Percentiles rank a stretch among this genome's conserved stretches.
These are phyloP conservation scores for Psilocybe tampanensis DNA, from an alignment of 768 basidiomycete genomes.

Conservation along the genomic window DNA sequence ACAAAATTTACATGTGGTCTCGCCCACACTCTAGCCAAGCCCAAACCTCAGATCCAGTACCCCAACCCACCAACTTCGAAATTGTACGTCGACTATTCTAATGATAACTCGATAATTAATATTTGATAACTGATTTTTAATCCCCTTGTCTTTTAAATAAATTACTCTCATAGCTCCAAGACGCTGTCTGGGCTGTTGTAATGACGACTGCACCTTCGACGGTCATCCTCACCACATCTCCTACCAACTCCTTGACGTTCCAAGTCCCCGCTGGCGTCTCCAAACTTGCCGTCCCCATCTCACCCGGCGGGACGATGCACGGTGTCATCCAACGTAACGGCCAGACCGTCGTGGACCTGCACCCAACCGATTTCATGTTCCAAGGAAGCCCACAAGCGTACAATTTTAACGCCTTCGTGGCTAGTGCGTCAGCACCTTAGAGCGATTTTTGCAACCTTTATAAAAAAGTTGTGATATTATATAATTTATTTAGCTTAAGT, in stretches of 20 bases:
- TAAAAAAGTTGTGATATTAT: background rate
- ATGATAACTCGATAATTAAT: too few species aligned
- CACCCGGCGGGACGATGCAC: constrained; percentile 51
- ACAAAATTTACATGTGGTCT: constrained; percentile 72
- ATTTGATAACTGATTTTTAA: too few species aligned
- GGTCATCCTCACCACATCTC: constrained; percentile 56
- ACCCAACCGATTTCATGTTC: constrained; percentile 55
- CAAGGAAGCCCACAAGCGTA: constrained; percentile 54
- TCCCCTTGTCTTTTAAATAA: too few species aligned
- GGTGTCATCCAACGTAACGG: constrained; percentile 52
- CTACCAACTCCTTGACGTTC: constrained; percentile 45
- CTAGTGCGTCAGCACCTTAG: constrained; percentile 27
- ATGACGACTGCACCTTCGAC: constrained; percentile 57
- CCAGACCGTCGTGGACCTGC: constrained; percentile 46
- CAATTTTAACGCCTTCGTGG: constrained; percentile 77
- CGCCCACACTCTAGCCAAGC: constrained; percentile 64
- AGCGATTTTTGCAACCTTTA: too few species aligned
- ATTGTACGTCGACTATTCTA: constrained; percentile 48
- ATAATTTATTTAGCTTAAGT: background rate
- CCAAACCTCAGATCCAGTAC: constrained; percentile 54
- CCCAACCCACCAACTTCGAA: constrained; percentile 57
- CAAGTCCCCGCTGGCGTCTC: constrained; percentile 57
- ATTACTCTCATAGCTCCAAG: constrained; percentile 64
- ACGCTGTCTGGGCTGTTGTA: constrained; percentile 71
- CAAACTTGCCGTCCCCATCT: constrained; percentile 62